Base-by-base conservation (phyloP, 2,329 filamentous ascomycete species). In the Cyphellophora attinorum region DNA sequence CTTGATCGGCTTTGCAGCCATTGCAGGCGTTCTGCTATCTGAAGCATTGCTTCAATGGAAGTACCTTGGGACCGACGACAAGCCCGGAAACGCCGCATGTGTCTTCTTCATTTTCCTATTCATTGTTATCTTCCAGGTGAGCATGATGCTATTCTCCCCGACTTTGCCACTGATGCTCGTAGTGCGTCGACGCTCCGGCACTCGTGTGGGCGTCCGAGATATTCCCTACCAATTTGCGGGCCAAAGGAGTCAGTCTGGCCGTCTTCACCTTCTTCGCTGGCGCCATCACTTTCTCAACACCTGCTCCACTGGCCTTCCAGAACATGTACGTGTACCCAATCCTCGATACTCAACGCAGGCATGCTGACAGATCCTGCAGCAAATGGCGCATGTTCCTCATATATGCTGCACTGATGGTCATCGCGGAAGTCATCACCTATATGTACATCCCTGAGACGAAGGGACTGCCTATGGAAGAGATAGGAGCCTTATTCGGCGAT, bases 401-500 rank as follows among this genome's bases (percentile, higher is more conserved):
- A 3, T 48, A 21, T 41, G 29, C 21, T 10, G 23, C 10, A 5
- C 11, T 35, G 17, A 12, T 14, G 3, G 12, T 33, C 18, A 12
- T 33, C 13, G 10, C 31, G 4, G 16, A 17, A 6, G 19, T 34
- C 3, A 32, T 38, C 18, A 15, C 14, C n/a, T 38, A 34, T 13
- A 38, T 43, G 18, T 70, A 76, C 44, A 67, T 81, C 13, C 79
- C 79, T 0, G 79, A 84, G 58, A 84, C 79, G 6, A 83, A 82
- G 61, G 78, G 79, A 14, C 43, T 64, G 41, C 51, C 57, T 41
- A 44, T 44, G 15, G 41, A 44, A 27, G 34, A 42, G 12, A 39
- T 44, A 30, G 41, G 37, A 13, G 33, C 27, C 10, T 31, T 44
- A 8, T 44, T 44, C 27, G 39, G 29, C 18, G 34, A 37, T 16